These are phyloP conservation scores for Malus sieversii DNA, from an alignment of 306 rosid genomes.

Conservation along the genomic window DNA sequence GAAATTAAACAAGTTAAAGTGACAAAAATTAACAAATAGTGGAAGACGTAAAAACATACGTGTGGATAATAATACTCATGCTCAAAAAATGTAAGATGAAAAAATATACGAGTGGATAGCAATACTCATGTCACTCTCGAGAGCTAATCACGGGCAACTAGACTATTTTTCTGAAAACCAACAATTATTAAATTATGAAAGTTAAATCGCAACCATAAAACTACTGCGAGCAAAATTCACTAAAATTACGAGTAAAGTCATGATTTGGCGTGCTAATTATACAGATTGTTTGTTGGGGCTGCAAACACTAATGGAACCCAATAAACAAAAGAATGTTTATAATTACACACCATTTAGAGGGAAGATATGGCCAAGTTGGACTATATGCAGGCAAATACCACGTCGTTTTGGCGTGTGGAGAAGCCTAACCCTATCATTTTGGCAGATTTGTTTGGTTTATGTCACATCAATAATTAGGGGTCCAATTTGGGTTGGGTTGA, in stretches of 20 bases:
- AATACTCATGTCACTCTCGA: background rate
- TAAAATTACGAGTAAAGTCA: too few species aligned
- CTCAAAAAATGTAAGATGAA: too few species aligned
- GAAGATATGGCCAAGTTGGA: background rate
- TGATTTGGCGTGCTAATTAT: background rate
- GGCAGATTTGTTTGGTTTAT: background rate
- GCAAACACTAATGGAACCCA: background rate
- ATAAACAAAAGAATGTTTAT: background rate
- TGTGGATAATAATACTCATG: too few species aligned
- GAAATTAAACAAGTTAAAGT: too few species aligned
- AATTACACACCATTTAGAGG: background rate
- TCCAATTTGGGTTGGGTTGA: too few species aligned
- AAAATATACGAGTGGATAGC: too few species aligned
- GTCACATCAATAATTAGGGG: slow-evolving; percentile 4
- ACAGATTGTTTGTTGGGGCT: slow-evolving; percentile 22
- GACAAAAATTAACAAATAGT: too few species aligned
- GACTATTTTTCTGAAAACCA: background rate
- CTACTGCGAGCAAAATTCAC: background rate
- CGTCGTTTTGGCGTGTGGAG: background rate
- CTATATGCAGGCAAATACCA: background rate
- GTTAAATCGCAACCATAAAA: too few species aligned
- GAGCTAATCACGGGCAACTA: too few species aligned
- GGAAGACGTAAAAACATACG: too few species aligned
- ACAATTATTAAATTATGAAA: background rate
- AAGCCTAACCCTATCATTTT: background rate